A percentile compares a stretch with the other conserved stretches of the same genome.
Evolutionary conservation across 108 stramenopile genomes (phyloP).

Genomic region (Nitzschia inconspicua): DNA sequence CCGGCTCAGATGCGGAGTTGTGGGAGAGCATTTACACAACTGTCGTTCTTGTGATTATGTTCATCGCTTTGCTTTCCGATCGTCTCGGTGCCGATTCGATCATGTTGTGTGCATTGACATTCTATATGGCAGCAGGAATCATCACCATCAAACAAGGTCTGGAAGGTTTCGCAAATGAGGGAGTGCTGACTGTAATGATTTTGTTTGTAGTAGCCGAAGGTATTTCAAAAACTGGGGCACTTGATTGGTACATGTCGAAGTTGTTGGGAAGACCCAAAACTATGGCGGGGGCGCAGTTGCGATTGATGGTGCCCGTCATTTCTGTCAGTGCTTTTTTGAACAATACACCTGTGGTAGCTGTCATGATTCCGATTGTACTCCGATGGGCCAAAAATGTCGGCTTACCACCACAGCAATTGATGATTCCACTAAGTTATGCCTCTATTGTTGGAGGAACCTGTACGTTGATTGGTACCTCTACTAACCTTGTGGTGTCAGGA

Average conservation of each 20-base stretch:
- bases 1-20: too few relatives aligned
- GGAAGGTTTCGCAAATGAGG: slow-evolving; percentile 81
- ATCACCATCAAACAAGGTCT: slow-evolving; percentile 65
- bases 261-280: slow-evolving; percentile 64
- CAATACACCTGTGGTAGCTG: slow-evolving; percentile 87
- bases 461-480: slow-evolving; percentile 88
- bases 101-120: slow-evolving; percentile 65
- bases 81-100: slow-evolving; percentile 63
- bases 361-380: slow-evolving; percentile 88
- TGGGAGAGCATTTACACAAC: slow-evolving; percentile 67
- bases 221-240: slow-evolving; percentile 73
- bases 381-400: slow-evolving; percentile 71
- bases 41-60: slow-evolving; percentile 64
- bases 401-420: slow-evolving; percentile 56
- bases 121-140: slow-evolving; percentile 70
- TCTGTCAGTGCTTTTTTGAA: slow-evolving; percentile 82
- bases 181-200: slow-evolving; percentile 75
- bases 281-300: slow-evolving; percentile 62
- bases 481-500: slow-evolving; percentile 82
- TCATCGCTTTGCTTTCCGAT: slow-evolving; percentile 61
- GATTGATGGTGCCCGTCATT: slow-evolving; percentile 65
- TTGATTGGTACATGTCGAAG: slow-evolving; percentile 88
- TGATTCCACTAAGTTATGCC: slow-evolving; percentile 81
- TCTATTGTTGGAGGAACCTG: slow-evolving; percentile 88
- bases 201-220: slow-evolving; percentile 85